phyloP scores from a whole-genome alignment of 176 grass and related monocot species.

The Oryza australiensis region DNA sequence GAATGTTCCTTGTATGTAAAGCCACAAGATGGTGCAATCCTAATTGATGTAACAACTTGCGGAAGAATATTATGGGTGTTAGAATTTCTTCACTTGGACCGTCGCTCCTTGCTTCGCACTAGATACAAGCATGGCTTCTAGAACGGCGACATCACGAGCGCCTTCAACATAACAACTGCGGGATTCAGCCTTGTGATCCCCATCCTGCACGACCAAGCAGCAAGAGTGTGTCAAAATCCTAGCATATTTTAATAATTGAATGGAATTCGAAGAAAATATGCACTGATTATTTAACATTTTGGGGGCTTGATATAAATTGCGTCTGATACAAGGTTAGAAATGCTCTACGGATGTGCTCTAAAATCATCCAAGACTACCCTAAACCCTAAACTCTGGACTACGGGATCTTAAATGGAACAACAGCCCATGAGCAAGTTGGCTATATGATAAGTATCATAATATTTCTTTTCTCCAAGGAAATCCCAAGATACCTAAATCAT shows the following conservation, averaged over 20 bases:
- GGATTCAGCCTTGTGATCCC: slow-evolving; percentile 59
- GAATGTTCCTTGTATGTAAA: background rate
- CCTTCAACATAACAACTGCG: slow-evolving; percentile 80
- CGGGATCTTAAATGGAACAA: slow-evolving; percentile 8
- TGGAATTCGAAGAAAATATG: background rate
- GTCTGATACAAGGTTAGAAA: background rate
- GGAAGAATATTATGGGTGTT: background rate
- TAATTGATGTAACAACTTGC: background rate
- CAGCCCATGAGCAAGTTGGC: background rate
- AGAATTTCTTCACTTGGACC: slow-evolving; percentile 75
- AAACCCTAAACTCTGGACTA: background rate
- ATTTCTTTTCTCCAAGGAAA: background rate
- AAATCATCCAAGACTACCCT: background rate
- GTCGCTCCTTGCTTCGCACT: slow-evolving; percentile 63
- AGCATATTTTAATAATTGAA: background rate
- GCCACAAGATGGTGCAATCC: background rate
- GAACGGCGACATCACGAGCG: slow-evolving; percentile 80
- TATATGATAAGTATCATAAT: background rate
- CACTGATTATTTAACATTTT: background rate
- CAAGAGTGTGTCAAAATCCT: slow-evolving; percentile 15
- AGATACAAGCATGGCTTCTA: slow-evolving; percentile 94
- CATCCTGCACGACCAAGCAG: slow-evolving; percentile 45
- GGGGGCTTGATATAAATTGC: background rate
- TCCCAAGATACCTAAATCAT: background rate
- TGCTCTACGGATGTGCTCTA: background rate